phyloP scores from a whole-genome alignment of 2,329 filamentous ascomycete genomes.

The Ceratocystis lukuohia region DNA sequence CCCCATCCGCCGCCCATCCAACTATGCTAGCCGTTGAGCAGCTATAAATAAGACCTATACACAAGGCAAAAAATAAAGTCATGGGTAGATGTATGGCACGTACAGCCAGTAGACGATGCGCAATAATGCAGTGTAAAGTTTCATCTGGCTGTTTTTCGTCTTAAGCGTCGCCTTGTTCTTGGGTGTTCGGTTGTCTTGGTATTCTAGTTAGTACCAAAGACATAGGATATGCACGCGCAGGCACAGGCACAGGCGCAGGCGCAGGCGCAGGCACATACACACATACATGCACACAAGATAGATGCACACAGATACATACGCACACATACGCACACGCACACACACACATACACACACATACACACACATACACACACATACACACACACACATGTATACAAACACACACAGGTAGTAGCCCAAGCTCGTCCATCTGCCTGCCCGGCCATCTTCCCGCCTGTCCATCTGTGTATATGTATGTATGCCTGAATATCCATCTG shows the following conservation, averaged over 20 bases:
- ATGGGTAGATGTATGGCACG: too few species aligned
- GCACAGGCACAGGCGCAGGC: neutral
- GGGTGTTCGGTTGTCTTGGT: neutral
- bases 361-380: neutral
- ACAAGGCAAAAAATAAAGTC: neutral
- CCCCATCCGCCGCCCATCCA: neutral
- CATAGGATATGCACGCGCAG: too few species aligned
- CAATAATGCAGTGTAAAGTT: neutral
- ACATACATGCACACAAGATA: too few species aligned
- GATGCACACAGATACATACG: too few species aligned
- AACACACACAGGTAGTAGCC: neutral
- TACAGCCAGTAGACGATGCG: neutral
- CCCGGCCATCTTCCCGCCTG: neutral
- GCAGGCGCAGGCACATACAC: too few species aligned
- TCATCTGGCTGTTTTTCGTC: neutral
- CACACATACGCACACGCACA: too few species aligned
- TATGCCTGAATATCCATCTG: too few species aligned
- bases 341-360: too few species aligned
- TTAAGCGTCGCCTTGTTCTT: neutral
- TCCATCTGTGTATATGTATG: too few species aligned
- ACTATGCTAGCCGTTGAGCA: neutral
- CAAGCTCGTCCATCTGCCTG: neutral
- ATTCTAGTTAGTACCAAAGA: neutral
- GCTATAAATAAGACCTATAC: neutral
- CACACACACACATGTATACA: neutral